phyloP scores from a whole-genome alignment of 2,329 filamentous ascomycete species.

The Phaeosphaeriaceae sp. region DNA sequence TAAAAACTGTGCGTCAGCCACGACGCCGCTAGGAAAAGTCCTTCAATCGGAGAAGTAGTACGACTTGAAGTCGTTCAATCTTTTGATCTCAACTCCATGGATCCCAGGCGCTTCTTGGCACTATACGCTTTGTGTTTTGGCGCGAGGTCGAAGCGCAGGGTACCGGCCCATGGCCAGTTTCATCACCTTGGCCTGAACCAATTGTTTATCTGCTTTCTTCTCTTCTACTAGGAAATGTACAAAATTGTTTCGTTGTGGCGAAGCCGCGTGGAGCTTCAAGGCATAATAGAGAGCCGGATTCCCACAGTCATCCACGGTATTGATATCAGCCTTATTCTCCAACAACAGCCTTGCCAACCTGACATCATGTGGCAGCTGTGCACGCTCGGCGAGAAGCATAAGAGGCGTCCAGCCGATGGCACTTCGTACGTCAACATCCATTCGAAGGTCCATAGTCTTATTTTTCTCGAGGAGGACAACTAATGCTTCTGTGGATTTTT shows the following conservation, averaged over 20 bases:
- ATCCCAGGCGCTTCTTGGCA: neutral
- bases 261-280: neutral
- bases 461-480: neutral
- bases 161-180: neutral
- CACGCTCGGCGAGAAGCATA: neutral
- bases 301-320: neutral
- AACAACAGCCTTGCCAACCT: neutral
- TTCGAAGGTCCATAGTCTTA: neutral
- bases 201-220: neutral
- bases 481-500: neutral
- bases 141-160: neutral
- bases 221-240: neutral
- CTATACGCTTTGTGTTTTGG: neutral
- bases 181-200: neutral
- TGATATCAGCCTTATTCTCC: neutral
- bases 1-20: no score
- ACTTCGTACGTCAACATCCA: neutral
- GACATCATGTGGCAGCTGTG: neutral
- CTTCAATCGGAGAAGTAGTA: no score
- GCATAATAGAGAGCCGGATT: neutral
- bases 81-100: no score
- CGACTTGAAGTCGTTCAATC: no score
- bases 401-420: neutral
- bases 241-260: neutral
- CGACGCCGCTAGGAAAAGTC: no score